Evolutionary conservation across 805 yeast species (phyloP).

Genomic region (Cyberlindnera xishuangbannaensis): DNA sequence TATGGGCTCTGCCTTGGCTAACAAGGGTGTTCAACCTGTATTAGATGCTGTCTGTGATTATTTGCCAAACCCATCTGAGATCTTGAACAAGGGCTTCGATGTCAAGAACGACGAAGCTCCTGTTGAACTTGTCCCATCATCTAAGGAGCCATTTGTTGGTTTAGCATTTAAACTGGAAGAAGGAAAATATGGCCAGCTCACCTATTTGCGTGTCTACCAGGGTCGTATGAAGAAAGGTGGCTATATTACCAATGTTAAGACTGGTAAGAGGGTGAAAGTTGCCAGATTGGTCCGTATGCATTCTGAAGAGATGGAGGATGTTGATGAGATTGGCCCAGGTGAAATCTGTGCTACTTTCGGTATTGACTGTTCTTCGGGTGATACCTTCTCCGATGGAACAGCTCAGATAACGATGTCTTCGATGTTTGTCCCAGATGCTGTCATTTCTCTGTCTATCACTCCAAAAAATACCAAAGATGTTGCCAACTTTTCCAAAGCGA

Average conservation of each 20-base stretch:
- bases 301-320: constrained; percentile 98
- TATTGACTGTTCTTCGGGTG: constrained; percentile 98
- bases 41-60: constrained; percentile 94
- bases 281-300: constrained; percentile 97
- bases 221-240: constrained; percentile 90
- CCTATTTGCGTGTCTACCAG: constrained; percentile 95
- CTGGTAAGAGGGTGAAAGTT: constrained; percentile 90
- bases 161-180: constrained; percentile 98
- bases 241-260: constrained; percentile 80
- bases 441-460: constrained; percentile 82
- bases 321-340: constrained; percentile 92
- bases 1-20: constrained; percentile 98
- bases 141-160: constrained; percentile 81
- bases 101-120: constrained; percentile 57
- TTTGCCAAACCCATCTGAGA: constrained; percentile 92
- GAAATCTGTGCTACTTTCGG: constrained; percentile 99
- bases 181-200: constrained; percentile 96
- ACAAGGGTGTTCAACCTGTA: constrained; percentile 92
- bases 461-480: constrained; percentile 80
- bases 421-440: constrained; percentile 99
- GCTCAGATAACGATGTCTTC: constrained; percentile 87
- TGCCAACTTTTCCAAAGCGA: constrained; percentile 90
- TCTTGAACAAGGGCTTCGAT: constrained; percentile 86
- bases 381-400: constrained; percentile 86
- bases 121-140: constrained; percentile 68